phyloP scores from a whole-genome alignment of 2,329 filamentous ascomycete species.

The Monosporascus sp. region DNA sequence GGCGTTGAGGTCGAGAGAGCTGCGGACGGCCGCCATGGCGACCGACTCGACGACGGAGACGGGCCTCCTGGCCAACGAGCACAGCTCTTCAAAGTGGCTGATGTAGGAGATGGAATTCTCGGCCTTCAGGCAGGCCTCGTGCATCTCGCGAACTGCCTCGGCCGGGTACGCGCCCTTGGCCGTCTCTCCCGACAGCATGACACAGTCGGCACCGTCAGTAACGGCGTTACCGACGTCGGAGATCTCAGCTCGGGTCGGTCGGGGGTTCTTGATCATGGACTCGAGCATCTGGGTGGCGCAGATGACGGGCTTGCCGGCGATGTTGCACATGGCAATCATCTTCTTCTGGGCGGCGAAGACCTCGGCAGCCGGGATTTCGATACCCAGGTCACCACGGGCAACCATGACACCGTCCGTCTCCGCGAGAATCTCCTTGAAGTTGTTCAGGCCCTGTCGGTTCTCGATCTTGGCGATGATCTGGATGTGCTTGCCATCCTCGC shows the following conservation, averaged over 20 bases:
- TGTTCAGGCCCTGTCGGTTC: conserved; percentile 99
- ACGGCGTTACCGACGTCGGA: conserved; percentile 98
- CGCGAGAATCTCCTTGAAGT: conserved; percentile 93
- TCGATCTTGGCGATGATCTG: conserved; percentile 99
- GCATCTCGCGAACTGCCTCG: conserved; percentile 95
- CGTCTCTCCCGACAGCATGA: conserved; percentile 99
- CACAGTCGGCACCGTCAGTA: conserved; percentile 95
- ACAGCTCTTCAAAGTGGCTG: conserved; percentile 92
- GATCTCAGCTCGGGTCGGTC: conserved; percentile 95
- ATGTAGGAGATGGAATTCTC: conserved; percentile 98
- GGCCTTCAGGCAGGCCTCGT: conserved; percentile 92
- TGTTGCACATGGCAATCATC: conserved; percentile 99
- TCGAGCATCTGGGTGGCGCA: conserved; percentile 99
- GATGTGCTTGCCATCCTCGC: conserved; percentile 88
- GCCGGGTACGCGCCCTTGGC: conserved; percentile 94
- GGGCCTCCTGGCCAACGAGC: conserved; percentile 74
- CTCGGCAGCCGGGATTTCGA: conserved; percentile 96
- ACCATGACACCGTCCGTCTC: conserved; percentile 99
- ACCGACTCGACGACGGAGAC: conserved; percentile 88
- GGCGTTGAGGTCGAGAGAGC: conserved; percentile 92
- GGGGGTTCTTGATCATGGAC: conserved; percentile 99
- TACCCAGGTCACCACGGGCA: conserved; percentile 95
- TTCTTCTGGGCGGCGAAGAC: conserved; percentile 99
- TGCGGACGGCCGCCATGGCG: conserved; percentile 93
- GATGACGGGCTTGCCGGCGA: conserved; percentile 97